Conservation (phyloP, 2,329 filamentous ascomycete species). For the Hypomyces perniciosus region DNA sequence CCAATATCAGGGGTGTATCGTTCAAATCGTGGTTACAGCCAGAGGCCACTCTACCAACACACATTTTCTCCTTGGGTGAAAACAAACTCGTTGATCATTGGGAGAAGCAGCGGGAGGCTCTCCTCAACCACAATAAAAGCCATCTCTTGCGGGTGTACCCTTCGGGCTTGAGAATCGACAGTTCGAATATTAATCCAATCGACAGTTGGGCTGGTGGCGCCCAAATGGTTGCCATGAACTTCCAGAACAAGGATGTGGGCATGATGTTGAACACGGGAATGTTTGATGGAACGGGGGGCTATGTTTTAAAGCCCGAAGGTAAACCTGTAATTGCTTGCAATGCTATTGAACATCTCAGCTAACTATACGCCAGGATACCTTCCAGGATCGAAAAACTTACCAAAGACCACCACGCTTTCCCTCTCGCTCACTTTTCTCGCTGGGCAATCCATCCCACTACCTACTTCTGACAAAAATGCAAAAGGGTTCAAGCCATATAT, state of each 20-base stretch:
- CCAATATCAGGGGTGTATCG: slow-evolving; percentile 72
- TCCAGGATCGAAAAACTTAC: slow-evolving; percentile 18
- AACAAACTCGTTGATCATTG: slow-evolving; percentile 57
- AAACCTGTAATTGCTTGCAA: slow-evolving; percentile 8
- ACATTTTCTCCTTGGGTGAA: slow-evolving; percentile 64
- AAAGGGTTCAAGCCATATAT: slow-evolving; percentile 70
- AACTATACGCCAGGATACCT: slow-evolving; percentile 25
- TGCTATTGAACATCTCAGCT: neutral
- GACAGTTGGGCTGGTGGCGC: slow-evolving; percentile 84
- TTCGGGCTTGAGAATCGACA: slow-evolving; percentile 71
- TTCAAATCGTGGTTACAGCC: slow-evolving; percentile 75
- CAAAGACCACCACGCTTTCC: slow-evolving; percentile 43
- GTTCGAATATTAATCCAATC: slow-evolving; percentile 79
- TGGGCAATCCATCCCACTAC: slow-evolving; percentile 69
- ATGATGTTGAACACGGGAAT: slow-evolving; percentile 96
- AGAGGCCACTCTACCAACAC: slow-evolving; percentile 57
- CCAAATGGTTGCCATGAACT: slow-evolving; percentile 89
- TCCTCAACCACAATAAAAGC: slow-evolving; percentile 77
- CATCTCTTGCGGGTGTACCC: slow-evolving; percentile 88
- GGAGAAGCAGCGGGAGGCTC: slow-evolving; percentile 39
- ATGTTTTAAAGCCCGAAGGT: slow-evolving; percentile 77
- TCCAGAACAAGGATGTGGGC: slow-evolving; percentile 83
- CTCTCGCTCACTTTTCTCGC: slow-evolving; percentile 69
- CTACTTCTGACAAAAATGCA: slow-evolving; percentile 41
- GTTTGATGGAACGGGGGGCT: slow-evolving; percentile 79